A percentile compares a stretch with the other conserved stretches of the same genome.
Conservation (phyloP, 108 stramenopile genomes). For the Cyclotella atomus region DNA sequence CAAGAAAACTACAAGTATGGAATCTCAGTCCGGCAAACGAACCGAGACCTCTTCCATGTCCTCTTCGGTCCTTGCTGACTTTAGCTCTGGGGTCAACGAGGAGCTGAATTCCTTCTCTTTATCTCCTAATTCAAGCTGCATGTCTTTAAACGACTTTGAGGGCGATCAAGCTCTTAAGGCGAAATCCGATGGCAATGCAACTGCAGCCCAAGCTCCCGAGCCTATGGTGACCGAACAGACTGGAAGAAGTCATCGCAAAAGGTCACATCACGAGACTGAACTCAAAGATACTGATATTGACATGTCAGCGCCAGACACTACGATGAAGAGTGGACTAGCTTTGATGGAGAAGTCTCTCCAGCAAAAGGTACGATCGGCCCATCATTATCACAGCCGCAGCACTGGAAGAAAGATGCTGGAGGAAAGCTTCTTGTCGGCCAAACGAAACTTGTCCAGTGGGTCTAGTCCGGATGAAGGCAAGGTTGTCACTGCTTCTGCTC, state of each 20-base stretch:
- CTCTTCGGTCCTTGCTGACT: slow-evolving; percentile 50
- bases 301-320: slow-evolving; percentile 6
- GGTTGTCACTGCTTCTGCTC: not conserved
- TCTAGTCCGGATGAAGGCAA: slow-evolving; percentile 16
- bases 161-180: not conserved
- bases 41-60: slow-evolving; percentile 51
- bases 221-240: slow-evolving; percentile 1
- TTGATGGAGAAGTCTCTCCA: slow-evolving; percentile 49
- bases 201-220: not conserved
- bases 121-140: slow-evolving; percentile 32
- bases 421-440: slow-evolving; percentile 38
- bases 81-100: slow-evolving; percentile 51
- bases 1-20: slow-evolving; percentile 23
- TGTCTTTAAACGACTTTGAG: slow-evolving; percentile 22
- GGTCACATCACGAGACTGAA: slow-evolving; percentile 4
- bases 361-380: slow-evolving; percentile 30
- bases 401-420: slow-evolving; percentile 47
- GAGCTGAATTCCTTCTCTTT: slow-evolving; percentile 26
- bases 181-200: not conserved
- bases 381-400: slow-evolving; percentile 43
- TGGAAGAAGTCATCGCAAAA: slow-evolving; percentile 23
- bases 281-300: slow-evolving; percentile 10
- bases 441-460: slow-evolving; percentile 30
- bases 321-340: slow-evolving; percentile 31
- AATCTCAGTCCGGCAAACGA: slow-evolving; percentile 35